These are phyloP conservation scores for Potentilla sterilis DNA, from an alignment of 306 rosid species.

Conservation along the genomic window DNA sequence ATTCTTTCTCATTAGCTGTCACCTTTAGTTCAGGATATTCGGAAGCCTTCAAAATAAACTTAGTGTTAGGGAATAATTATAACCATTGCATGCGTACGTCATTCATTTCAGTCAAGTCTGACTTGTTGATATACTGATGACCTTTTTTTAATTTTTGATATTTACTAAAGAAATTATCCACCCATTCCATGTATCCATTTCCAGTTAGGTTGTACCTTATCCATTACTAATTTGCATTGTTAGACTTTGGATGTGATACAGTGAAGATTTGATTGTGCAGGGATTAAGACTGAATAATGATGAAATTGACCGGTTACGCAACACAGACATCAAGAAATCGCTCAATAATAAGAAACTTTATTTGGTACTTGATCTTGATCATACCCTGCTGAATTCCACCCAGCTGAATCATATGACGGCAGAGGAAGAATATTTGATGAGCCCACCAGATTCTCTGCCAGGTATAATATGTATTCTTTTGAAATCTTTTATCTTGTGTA, in stretches of 20 bases:
- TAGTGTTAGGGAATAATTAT: neutral
- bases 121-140: neutral
- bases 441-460: conserved; percentile 54
- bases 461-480: conserved; percentile 41
- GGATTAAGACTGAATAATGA: conserved; percentile 73
- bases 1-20: neutral
- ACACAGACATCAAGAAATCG: conserved; percentile 60
- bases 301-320: conserved; percentile 66
- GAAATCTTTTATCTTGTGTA: conserved; percentile 18
- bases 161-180: no score
- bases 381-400: conserved; percentile 77
- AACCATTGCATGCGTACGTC: neutral
- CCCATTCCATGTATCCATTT: neutral
- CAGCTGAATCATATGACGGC: conserved; percentile 45
- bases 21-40: neutral
- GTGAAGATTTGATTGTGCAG: conserved; percentile 35
- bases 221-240: neutral
- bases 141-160: neutral
- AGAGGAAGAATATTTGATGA: conserved; percentile 59
- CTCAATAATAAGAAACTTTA: conserved; percentile 55
- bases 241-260: neutral
- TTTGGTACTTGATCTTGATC: conserved; percentile 90
- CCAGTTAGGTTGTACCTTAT: neutral
- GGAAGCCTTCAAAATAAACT: neutral
- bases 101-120: neutral